Conservation (phyloP, 257 asterid genomes). For the Nicotiana otophora region DNA sequence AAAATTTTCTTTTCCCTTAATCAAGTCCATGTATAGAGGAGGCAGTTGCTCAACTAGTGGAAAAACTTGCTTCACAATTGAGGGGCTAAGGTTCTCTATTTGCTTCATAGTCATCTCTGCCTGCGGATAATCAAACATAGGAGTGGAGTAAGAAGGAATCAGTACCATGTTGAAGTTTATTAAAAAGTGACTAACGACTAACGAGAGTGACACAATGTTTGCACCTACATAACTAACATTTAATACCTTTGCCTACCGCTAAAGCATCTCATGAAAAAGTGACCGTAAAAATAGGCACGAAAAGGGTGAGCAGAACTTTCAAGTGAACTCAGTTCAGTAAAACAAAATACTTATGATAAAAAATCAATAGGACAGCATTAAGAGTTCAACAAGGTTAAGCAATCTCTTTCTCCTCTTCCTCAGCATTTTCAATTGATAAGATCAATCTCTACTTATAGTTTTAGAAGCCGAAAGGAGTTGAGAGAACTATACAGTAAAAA, state of each 20-base stretch:
- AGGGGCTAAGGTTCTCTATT: slow-evolving; percentile 84
- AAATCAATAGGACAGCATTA: neutral
- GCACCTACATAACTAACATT: neutral
- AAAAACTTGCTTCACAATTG: slow-evolving; percentile 82
- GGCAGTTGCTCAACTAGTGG: slow-evolving; percentile 97
- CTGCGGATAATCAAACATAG: slow-evolving; percentile 30
- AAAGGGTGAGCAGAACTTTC: neutral
- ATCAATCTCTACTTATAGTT: neutral
- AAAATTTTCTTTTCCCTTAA: slow-evolving; percentile 82
- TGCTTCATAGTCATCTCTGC: slow-evolving; percentile 94
- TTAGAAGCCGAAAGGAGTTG: neutral
- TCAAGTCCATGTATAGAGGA: slow-evolving; percentile 88
- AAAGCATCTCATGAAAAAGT: neutral
- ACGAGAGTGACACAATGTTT: neutral
- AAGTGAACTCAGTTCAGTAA: neutral
- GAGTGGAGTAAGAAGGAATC: neutral
- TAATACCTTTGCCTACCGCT: neutral
- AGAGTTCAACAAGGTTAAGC: neutral
- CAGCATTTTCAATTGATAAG: neutral
- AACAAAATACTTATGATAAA: neutral
- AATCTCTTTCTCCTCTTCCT: neutral
- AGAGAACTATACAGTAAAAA: neutral
- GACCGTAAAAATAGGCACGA: neutral
- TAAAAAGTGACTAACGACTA: neutral
- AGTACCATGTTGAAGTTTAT: neutral